Evolutionary conservation across 148 eudicot species (phyloP).

Genomic region (Euryodendron excelsum): DNA sequence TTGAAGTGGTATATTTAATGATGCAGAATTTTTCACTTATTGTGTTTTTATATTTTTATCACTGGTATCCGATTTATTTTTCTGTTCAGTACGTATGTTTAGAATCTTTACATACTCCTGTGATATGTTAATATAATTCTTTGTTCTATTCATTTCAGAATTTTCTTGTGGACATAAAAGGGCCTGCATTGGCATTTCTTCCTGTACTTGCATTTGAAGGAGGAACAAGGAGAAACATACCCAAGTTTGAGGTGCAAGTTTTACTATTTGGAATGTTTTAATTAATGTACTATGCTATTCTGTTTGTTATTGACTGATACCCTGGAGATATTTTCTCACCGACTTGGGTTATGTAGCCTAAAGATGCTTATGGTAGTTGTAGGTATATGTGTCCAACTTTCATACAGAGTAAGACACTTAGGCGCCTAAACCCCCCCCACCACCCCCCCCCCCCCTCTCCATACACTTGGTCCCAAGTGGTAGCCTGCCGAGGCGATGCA

Average conservation of each 20-base stretch:
- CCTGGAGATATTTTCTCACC: neutral
- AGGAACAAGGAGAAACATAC: conserved; percentile 87
- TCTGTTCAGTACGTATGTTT: neutral
- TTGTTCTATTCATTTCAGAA: conserved; percentile 45
- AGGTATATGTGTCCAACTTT: too few species aligned
- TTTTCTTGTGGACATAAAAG: conserved; percentile 94
- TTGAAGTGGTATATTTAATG: neutral
- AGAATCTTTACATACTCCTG: neutral
- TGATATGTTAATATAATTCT: neutral
- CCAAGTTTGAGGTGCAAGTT: conserved; percentile 76
- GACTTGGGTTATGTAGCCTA: neutral
- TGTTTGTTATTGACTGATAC: neutral
- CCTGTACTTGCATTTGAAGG: conserved; percentile 99
- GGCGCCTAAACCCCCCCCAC: too few species aligned
- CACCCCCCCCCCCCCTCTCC: too few species aligned
- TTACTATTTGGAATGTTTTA: neutral
- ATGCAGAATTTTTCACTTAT: neutral
- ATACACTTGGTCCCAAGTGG: too few species aligned
- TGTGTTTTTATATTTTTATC: neutral
- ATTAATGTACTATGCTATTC: neutral
- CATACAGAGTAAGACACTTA: too few species aligned
- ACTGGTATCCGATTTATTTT: neutral
- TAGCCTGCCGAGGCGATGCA: too few species aligned
- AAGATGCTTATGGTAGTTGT: neutral
- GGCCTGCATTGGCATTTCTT: conserved; percentile 79